Conservation (phyloP, 2,329 filamentous ascomycete genomes). For the Xylaria sp. region DNA sequence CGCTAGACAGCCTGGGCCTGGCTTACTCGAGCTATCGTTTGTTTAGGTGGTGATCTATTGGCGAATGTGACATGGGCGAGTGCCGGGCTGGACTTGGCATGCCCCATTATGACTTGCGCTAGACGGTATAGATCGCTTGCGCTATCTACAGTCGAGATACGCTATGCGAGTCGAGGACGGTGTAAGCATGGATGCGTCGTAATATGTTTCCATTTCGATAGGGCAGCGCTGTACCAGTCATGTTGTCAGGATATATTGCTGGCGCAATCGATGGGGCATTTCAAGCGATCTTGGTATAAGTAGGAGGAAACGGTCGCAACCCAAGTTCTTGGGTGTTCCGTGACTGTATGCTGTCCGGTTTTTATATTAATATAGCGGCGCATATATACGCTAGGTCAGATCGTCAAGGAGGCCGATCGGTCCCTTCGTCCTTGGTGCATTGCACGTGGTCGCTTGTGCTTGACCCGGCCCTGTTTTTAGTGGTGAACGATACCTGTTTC, state of each 20-base stretch:
- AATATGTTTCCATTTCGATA: not conserved
- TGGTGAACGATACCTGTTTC: not conserved
- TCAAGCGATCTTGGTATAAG: not conserved
- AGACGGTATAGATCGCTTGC: not conserved
- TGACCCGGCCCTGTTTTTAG: not conserved
- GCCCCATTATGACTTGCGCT: not conserved
- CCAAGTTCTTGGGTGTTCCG: not conserved
- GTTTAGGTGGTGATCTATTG: slow-evolving; percentile 6
- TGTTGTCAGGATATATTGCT: no score
- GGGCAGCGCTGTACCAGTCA: no score
- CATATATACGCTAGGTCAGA: not conserved
- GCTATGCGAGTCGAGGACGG: no score
- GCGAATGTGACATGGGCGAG: not conserved
- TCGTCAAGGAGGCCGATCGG: slow-evolving; percentile 1
- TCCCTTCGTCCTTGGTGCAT: not conserved
- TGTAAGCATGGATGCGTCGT: no score
- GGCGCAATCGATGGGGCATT: not conserved
- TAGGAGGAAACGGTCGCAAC: not conserved
- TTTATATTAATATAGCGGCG: not conserved
- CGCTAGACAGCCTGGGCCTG: no score
- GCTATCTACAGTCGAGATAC: no score
- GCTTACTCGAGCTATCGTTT: no score
- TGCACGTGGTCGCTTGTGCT: not conserved
- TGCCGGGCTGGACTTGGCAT: not conserved
- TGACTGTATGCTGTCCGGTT: not conserved